Evolutionary conservation across 306 rosid genomes (phyloP).

Genomic region (Citrullus colocynthis): DNA sequence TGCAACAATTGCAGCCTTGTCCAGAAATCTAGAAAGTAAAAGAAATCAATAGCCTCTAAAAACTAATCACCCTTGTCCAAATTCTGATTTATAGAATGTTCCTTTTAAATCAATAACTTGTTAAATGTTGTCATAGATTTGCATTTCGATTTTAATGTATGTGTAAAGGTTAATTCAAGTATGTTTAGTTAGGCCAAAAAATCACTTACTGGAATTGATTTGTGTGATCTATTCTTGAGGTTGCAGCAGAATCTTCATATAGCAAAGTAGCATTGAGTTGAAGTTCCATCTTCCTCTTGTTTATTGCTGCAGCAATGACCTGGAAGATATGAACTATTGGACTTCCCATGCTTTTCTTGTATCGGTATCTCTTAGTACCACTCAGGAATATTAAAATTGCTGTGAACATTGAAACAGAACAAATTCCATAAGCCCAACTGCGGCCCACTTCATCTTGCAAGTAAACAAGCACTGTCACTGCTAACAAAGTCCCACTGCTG

Average conservation of each 20-base stretch:
- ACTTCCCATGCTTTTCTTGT: constrained; percentile 67
- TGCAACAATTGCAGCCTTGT: constrained; percentile 61
- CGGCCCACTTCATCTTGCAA: constrained; percentile 77
- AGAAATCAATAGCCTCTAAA: background rate
- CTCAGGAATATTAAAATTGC: constrained; percentile 38
- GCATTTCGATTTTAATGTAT: background rate
- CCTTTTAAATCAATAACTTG: background rate
- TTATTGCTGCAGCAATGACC: constrained; percentile 49
- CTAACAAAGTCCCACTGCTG: constrained; percentile 65
- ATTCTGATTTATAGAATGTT: background rate
- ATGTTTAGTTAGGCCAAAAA: background rate
- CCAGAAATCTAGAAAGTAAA: constrained; percentile 37
- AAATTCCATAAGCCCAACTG: constrained; percentile 73
- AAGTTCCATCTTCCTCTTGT: constrained; percentile 49
- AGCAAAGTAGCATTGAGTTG: constrained; percentile 28
- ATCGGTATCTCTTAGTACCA: constrained; percentile 58
- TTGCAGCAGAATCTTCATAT: constrained; percentile 58
- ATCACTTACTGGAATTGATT: constrained; percentile 46
- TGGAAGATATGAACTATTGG: constrained; percentile 75
- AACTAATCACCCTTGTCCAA: background rate
- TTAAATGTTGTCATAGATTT: background rate
- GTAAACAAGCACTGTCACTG: constrained; percentile 85
- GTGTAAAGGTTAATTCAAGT: background rate
- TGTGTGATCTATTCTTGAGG: constrained; percentile 46
- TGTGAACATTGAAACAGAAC: constrained; percentile 48